These are phyloP conservation scores for Sindora glabra DNA, from an alignment of 306 rosid species.

Conservation along the genomic window DNA sequence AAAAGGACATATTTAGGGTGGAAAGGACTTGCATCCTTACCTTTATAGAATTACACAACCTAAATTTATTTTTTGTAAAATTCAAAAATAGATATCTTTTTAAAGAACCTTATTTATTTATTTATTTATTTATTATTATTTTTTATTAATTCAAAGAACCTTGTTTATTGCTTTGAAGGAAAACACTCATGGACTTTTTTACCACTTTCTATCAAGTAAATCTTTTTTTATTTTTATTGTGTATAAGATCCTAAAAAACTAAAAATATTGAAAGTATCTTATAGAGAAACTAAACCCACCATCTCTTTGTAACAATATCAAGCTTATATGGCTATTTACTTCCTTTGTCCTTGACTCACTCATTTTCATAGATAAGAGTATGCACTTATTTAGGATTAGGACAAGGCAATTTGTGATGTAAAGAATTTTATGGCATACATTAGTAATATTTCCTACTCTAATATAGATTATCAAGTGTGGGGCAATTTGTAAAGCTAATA, in stretches of 20 bases:
- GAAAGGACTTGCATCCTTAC: slow-evolving; percentile 76
- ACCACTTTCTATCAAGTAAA: slow-evolving; percentile 72
- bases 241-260: background rate
- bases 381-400: too few relatives aligned
- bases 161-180: slow-evolving; percentile 91
- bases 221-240: slow-evolving; percentile 4
- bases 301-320: too few relatives aligned
- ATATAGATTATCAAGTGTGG: slow-evolving; percentile 67
- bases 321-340: too few relatives aligned
- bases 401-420: background rate
- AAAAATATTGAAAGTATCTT: background rate
- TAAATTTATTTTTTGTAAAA: slow-evolving; percentile 66
- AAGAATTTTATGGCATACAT: too few relatives aligned
- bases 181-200: slow-evolving; percentile 78
- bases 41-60: slow-evolving; percentile 87
- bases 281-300: too few relatives aligned
- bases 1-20: slow-evolving; percentile 81
- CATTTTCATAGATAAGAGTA: too few relatives aligned
- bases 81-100: slow-evolving; percentile 75
- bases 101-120: too few relatives aligned
- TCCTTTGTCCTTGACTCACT: too few relatives aligned
- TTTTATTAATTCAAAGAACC: too few relatives aligned
- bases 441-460: slow-evolving; percentile 17
- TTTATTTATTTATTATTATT: too few relatives aligned
- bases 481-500: slow-evolving; percentile 51